Conservation (phyloP, 2,329 filamentous ascomycete species). For the Fusarium sp. region DNA sequence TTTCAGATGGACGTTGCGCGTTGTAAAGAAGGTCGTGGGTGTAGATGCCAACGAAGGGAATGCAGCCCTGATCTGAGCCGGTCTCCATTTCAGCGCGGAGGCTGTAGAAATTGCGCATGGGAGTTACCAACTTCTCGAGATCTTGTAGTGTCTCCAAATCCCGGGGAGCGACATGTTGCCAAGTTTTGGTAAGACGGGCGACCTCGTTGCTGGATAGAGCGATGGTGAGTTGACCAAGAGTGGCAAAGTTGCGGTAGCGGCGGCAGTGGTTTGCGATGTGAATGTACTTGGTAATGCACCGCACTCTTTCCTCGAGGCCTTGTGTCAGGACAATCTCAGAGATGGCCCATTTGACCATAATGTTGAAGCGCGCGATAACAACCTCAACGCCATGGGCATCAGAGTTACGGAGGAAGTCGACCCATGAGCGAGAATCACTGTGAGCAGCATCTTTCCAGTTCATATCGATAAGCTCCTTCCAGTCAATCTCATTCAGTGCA, state of each 20-base stretch:
- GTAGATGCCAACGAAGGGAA: constrained; percentile 86
- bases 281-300: constrained; percentile 82
- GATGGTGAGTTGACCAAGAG: constrained; percentile 82
- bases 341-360: constrained; percentile 88
- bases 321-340: constrained; percentile 83
- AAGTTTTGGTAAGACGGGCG: constrained; percentile 74
- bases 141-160: constrained; percentile 75
- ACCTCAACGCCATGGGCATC: constrained; percentile 83
- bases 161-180: constrained; percentile 72
- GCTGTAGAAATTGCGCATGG: constrained; percentile 80
- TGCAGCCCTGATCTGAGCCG: constrained; percentile 75
- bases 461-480: constrained; percentile 87
- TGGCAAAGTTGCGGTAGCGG: constrained; percentile 83
- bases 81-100: constrained; percentile 83
- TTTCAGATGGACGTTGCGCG: constrained; percentile 79
- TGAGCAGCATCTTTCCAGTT: constrained; percentile 78
- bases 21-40: constrained; percentile 87
- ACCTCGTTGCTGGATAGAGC: constrained; percentile 80
- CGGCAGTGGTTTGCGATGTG: constrained; percentile 83
- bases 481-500: constrained; percentile 85
- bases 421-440: constrained; percentile 78
- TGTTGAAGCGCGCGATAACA: constrained; percentile 86
- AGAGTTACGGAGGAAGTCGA: constrained; percentile 79
- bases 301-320: constrained; percentile 75
- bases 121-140: constrained; percentile 78